Conservation (phyloP, 2,329 filamentous ascomycete genomes). For the Macrophomina phaseolina region DNA sequence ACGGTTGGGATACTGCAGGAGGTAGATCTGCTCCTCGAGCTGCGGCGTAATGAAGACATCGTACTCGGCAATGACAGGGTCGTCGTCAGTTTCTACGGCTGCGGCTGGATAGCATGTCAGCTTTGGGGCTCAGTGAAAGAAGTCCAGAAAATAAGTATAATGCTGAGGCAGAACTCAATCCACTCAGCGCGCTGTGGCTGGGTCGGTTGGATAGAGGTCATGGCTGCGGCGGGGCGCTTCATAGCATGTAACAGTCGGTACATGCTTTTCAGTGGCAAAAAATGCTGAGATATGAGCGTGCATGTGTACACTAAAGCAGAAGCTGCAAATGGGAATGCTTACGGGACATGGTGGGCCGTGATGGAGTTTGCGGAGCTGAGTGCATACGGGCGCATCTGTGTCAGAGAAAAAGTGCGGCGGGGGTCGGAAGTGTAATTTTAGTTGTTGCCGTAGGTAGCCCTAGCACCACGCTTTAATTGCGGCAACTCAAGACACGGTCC, state of each 20-base stretch:
- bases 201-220: no score
- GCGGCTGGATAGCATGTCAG: constrained; percentile 7
- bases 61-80: constrained; percentile 65
- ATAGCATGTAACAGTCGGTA: no score
- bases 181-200: not conserved
- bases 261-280: no score
- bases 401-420: constrained; percentile 20
- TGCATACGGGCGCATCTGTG: not conserved
- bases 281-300: not conserved
- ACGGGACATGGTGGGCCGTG: constrained; percentile 37
- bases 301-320: constrained; percentile 14
- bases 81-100: constrained; percentile 42
- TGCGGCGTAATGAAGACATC: constrained; percentile 85
- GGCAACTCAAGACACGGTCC: not conserved
- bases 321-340: constrained; percentile 28
- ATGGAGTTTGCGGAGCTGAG: constrained; percentile 31
- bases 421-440: not conserved
- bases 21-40: constrained; percentile 63
- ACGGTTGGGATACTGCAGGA: constrained; percentile 90
- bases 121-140: not conserved
- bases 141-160: not conserved
- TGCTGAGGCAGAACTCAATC: not conserved
- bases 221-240: no score
- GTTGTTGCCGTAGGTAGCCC: not conserved
- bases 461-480: not conserved